A percentile compares a stretch with the other conserved stretches of the same genome.
These are phyloP conservation scores for Cryptosporidium parvum DNA, from an alignment of 169 alveolate species.

Conservation along the genomic window DNA sequence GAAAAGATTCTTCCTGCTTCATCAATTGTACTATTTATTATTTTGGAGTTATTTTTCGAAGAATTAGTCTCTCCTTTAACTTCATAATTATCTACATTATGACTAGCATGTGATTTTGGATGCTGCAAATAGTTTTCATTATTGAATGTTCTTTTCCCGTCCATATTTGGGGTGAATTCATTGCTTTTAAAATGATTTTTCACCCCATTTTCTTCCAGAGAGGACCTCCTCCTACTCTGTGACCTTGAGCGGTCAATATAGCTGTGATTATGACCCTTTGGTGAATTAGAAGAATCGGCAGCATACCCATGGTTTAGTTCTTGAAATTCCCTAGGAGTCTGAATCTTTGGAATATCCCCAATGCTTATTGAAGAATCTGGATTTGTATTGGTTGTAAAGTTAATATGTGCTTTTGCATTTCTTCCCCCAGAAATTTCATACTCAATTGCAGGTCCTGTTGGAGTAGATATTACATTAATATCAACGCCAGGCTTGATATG, in stretches of 20 bases:
- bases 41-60: not conserved
- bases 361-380: conserved; percentile 12
- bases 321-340: conserved; percentile 27
- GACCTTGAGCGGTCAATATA: conserved; percentile 2
- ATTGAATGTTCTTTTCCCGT: not conserved
- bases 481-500: conserved; percentile 73
- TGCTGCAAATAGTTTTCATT: not conserved
- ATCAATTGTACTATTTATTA: conserved; percentile 6
- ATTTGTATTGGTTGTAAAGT: conserved; percentile 26
- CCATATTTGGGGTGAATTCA: not conserved
- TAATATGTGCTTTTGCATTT: conserved; percentile 72
- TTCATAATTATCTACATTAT: not conserved
- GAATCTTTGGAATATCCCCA: conserved; percentile 51
- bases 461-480: conserved; percentile 68
- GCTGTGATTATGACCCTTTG: not conserved
- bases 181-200: not conserved
- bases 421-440: conserved; percentile 70
- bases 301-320: not conserved
- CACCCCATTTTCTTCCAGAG: conserved; percentile 1
- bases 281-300: not conserved
- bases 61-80: not conserved
- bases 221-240: conserved; percentile 33
- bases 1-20: conserved; percentile 13
- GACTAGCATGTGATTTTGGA: not conserved
- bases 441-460: conserved; percentile 74